Percentiles rank a stretch among this genome's conserved stretches.
Evolutionary conservation across 495 filamentous ascomycete genomes (phyloP).

Genomic region (Terfezia boudieri): DNA sequence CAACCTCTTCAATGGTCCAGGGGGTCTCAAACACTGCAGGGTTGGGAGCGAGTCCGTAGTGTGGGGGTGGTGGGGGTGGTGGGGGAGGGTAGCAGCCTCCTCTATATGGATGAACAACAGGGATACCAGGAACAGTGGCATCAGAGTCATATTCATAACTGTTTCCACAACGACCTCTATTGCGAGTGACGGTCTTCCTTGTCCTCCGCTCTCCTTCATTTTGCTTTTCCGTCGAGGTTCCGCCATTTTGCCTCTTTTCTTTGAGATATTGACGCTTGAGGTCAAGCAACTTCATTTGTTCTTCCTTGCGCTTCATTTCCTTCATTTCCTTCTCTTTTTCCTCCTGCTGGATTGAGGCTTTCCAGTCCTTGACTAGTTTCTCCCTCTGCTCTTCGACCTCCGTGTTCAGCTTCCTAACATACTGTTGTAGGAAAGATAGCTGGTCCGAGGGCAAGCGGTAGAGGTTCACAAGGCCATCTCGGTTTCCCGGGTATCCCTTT

Average conservation of each 20-base stretch:
- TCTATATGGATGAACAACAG: no score
- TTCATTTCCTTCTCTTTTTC: background rate
- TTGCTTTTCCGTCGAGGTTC: no score
- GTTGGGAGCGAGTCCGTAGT: background rate
- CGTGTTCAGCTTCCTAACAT: background rate
- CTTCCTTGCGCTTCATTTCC: background rate
- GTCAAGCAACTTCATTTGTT: background rate
- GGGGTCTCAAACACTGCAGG: background rate
- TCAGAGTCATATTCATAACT: no score
- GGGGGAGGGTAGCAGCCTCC: no score
- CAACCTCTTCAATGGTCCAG: background rate
- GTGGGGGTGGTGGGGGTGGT: no score
- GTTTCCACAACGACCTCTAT: no score
- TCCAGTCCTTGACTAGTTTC: background rate
- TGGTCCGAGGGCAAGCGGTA: background rate
- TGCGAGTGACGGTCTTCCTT: no score
- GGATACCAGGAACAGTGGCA: no score
- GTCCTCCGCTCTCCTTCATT: no score
- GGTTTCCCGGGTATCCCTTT: background rate
- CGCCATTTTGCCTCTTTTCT: background rate
- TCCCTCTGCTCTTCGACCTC: background rate
- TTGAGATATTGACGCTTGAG: background rate
- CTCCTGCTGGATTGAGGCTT: background rate
- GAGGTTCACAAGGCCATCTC: background rate
- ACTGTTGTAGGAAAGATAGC: background rate